Conservation (phyloP, 2,329 filamentous ascomycete genomes). For the Talaromyces atroroseus region DNA sequence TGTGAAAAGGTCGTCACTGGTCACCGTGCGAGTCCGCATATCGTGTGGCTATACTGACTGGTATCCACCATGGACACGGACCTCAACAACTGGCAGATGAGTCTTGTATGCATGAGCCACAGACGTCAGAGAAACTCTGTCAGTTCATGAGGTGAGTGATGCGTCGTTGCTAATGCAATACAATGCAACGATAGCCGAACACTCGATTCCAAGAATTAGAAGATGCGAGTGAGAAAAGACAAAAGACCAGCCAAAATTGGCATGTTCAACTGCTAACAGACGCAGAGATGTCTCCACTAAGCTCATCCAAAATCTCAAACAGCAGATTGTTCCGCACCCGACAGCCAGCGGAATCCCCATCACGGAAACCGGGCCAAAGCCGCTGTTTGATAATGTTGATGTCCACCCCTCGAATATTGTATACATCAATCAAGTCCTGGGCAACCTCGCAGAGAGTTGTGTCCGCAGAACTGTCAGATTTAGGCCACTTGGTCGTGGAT, state of each 20-base stretch:
- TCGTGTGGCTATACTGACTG: no score
- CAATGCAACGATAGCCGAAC: neutral
- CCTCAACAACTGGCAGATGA: no score
- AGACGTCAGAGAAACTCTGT: neutral
- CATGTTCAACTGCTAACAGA: constrained; percentile 8
- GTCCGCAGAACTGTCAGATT: constrained; percentile 24
- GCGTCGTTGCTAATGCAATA: neutral
- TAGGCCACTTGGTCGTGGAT: constrained; percentile 16
- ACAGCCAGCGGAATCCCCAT: constrained; percentile 26
- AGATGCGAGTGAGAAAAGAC: neutral
- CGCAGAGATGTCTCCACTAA: constrained; percentile 20
- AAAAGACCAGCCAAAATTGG: no score
- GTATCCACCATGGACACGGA: no score
- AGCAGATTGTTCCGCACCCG: constrained; percentile 39
- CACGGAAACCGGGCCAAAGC: constrained; percentile 31
- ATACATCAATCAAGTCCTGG: constrained; percentile 33
- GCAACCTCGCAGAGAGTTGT: constrained; percentile 36
- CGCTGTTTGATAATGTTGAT: constrained; percentile 31
- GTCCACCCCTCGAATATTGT: constrained; percentile 31
- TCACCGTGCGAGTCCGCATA: no score
- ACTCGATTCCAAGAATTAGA: neutral
- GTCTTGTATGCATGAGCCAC: no score
- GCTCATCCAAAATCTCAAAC: constrained; percentile 36
- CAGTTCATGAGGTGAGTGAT: no score
- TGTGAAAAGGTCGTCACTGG: no score